Base-by-base conservation (phyloP, 495 filamentous ascomycete genomes). In the Podospora didyma region DNA sequence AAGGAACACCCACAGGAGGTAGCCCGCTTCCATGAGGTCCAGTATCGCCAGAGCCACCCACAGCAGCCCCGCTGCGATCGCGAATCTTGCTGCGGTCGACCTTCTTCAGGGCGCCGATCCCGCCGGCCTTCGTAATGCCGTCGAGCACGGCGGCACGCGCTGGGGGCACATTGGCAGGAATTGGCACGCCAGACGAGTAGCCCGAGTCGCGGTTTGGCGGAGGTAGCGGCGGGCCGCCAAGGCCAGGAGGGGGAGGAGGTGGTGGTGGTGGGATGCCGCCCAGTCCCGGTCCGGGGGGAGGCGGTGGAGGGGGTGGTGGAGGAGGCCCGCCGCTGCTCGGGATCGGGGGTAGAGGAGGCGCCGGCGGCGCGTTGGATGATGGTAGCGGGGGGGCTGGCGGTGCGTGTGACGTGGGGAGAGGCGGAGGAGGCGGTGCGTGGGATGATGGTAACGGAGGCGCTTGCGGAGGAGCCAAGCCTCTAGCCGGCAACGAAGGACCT, bases 91-190 rank as follows among this genome's bases (percentile, higher is more conserved):
- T 75, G 44, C 86, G 83, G 54, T 82, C 83, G 46, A 97, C 92
- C 70, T 92, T 96, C 71, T 88, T 90, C 56, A 98, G 74, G 19
- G 83, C 75, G 2, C 79, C 82, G 47, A 85, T 79, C 31, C 89
- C 88, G 60, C 90, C 89, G 22, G 86, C 86, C 7, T 82, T 82
- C 54, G 89, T 82, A 65, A 98, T 98, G 58, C 88, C 81, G 20
- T 90, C 90, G 54, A 98, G 69, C 49, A 98, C 71, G 59, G 88
- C 86, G 50, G 82, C 74, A 46, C 86, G 83, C 7, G 59, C 82
- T 24, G 75, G 46, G 1, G 51, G 83, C 17, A 85, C 62, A 7
- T 82, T 72, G 24, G 84, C 78, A 12, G 84, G 80, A 17, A 76
- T 76, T 14, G 83, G 81, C 16, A 78, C 79, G n/a, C 79, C 84